Evolutionary conservation across 805 yeast genomes (phyloP).

Genomic region (Middelhovenomyces tepae): DNA sequence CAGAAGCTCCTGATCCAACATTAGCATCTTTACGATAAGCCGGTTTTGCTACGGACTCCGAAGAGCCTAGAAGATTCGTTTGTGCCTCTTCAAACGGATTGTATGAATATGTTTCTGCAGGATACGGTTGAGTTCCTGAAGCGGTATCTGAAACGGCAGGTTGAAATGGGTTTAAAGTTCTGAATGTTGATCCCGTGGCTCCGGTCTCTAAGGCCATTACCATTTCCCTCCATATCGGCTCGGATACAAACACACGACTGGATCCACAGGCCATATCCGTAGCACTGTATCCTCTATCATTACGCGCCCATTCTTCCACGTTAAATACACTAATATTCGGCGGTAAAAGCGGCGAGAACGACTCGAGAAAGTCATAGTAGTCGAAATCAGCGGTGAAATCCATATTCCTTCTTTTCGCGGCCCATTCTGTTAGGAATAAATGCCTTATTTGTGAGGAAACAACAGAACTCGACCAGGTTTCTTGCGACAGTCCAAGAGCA

Average conservation of each 20-base stretch:
- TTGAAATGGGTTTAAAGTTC: not conserved
- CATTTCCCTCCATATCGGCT: conserved; percentile 29
- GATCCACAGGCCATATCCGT: conserved; percentile 29
- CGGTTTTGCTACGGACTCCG: not conserved
- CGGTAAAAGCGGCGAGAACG: conserved; percentile 27
- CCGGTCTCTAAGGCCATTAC: conserved; percentile 17
- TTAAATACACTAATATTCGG: conserved; percentile 20
- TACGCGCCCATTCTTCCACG: conserved; percentile 29
- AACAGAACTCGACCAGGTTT: conserved; percentile 27
- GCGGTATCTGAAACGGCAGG: not conserved
- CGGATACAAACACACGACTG: conserved; percentile 30
- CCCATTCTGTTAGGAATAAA: conserved; percentile 32
- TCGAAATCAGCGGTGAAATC: conserved; percentile 35
- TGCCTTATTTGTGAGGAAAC: conserved; percentile 31
- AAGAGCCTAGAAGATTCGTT: conserved; percentile 2
- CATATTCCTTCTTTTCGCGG: conserved; percentile 23
- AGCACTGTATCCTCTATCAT: conserved; percentile 25
- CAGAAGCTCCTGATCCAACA: conserved; percentile 2
- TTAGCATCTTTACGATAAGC: not conserved
- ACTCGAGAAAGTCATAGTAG: conserved; percentile 28
- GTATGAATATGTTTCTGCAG: not conserved
- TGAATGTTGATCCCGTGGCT: conserved; percentile 1
- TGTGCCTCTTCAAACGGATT: not conserved
- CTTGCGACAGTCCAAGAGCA: conserved; percentile 19
- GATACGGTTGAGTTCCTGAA: not conserved